Evolutionary conservation across 1,284 basidiomycete genomes (phyloP), one percentile per base, ranked within the genome.

Genomic region (Kalmanozyma brasiliensis): DNA sequence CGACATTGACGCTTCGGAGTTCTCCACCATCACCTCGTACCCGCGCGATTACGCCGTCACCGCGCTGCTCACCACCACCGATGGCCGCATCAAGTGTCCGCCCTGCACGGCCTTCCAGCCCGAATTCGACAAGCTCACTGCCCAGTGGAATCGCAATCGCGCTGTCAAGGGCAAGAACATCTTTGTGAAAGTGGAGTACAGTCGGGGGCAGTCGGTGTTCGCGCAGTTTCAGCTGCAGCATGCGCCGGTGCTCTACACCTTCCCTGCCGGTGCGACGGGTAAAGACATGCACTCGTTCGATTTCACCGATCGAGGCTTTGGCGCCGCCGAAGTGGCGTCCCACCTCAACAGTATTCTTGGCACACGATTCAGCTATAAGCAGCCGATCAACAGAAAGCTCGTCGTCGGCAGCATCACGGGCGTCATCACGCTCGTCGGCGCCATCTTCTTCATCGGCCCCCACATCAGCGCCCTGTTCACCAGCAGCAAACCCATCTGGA

Each of bases 51-150:
- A 52, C 32, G 67, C 75, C 14, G 66, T 74, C 17, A 46, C 72
- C 24, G 57, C 69, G 0, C 65, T 78, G 2, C 64, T 78, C 20
- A 78, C 75, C 22, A 62, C 75, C 17, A 69, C 68, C 11, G 46
- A 55, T 3, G 56, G 61, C 19, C 26, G 24, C 10, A 66, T 78
- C 48, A 69, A 73, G 40, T 78, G 77, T 49, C 57, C 46, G 8
- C 77, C 77, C 2, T 78, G 77, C 44, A 34, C 52, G 7, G 43
- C 42, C 6, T 78, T 77, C 52, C 71, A 73, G 38, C 77, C 77
- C 16, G 62, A 72, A 33, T 78, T 76, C 40, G 70, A 77, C 10
- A 57, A 43, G 13, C 23, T 77, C 7, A 60, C 77, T 16, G 46
- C 47, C n/a, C 61, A 65, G 32, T 77, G 73, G 67, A 62, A 53